phyloP scores from a whole-genome alignment of 2,329 filamentous ascomycete genomes.

The Verticillium dahliae region DNA sequence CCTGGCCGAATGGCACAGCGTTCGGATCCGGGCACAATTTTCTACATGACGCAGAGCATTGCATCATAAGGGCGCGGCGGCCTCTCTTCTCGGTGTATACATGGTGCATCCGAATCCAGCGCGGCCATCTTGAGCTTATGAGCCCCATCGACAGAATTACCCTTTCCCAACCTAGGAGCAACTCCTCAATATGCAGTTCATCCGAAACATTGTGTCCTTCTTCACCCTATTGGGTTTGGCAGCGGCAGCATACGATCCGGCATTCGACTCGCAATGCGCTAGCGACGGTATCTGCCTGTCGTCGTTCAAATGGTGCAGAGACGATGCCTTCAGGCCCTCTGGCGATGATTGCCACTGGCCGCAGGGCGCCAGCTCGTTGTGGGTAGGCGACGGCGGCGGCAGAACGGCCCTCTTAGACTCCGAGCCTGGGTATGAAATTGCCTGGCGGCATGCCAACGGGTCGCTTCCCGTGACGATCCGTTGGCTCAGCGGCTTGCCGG shows the following conservation, averaged over 20 bases:
- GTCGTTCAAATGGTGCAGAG: not conserved
- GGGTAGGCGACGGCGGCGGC: not conserved
- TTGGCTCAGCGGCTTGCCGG: not conserved
- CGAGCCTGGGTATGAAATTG: not conserved
- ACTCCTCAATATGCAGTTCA: not conserved
- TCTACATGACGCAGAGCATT: not conserved
- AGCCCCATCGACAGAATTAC: too few species aligned
- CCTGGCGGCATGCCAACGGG: not conserved
- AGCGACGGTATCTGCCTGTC: not conserved
- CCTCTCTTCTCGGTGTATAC: not conserved
- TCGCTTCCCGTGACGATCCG: not conserved
- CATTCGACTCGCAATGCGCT: not conserved
- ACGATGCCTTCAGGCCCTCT: not conserved
- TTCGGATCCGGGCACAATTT: too few species aligned
- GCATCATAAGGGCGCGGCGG: not conserved
- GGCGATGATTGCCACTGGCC: not conserved
- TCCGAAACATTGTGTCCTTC: not conserved
- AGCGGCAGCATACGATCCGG: not conserved
- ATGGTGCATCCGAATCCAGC: not conserved
- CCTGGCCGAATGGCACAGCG: not conserved
- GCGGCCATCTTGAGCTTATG: not conserved
- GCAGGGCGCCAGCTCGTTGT: not conserved
- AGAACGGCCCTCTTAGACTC: not conserved
- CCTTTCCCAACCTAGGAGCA: too few species aligned
- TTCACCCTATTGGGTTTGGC: not conserved